phyloP scores from a whole-genome alignment of 2,329 filamentous ascomycete genomes.

The Botrytis squamosa region DNA sequence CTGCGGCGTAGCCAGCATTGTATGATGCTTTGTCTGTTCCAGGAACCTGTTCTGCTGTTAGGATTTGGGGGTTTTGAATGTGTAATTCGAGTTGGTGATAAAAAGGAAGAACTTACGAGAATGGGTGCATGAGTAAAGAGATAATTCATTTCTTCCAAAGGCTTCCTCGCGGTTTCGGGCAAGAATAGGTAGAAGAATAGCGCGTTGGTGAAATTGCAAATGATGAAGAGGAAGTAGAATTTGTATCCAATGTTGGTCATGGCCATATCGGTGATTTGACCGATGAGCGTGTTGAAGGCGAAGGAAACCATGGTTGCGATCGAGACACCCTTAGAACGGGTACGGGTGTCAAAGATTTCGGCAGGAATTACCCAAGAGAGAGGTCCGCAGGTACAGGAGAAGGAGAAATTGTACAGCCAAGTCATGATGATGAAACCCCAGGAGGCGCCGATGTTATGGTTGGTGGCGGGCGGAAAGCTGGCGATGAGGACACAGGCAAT shows the following conservation, averaged over 20 bases:
- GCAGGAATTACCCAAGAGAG: slow-evolving; percentile 50
- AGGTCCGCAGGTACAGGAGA: slow-evolving; percentile 69
- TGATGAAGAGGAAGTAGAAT: slow-evolving; percentile 57
- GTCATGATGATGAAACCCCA: slow-evolving; percentile 70
- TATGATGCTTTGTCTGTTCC: slow-evolving; percentile 55
- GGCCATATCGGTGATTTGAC: slow-evolving; percentile 62
- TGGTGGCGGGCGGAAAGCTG: slow-evolving; percentile 58
- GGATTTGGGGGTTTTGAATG: neutral
- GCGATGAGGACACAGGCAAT: slow-evolving; percentile 57
- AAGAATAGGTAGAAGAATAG: slow-evolving; percentile 67
- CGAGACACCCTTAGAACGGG: slow-evolving; percentile 70
- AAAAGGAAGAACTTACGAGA: slow-evolving; percentile 43
- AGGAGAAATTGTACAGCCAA: slow-evolving; percentile 79
- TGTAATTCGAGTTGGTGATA: neutral
- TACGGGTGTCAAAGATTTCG: slow-evolving; percentile 76
- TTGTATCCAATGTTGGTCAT: slow-evolving; percentile 48
- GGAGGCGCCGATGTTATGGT: slow-evolving; percentile 52
- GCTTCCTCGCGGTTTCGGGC: slow-evolving; percentile 63
- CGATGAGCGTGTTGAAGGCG: slow-evolving; percentile 76
- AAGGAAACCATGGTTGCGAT: slow-evolving; percentile 72
- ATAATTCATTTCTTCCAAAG: slow-evolving; percentile 53
- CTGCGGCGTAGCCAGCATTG: slow-evolving; percentile 45
- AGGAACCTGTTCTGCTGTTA: slow-evolving; percentile 42
- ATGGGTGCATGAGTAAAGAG: slow-evolving; percentile 51
- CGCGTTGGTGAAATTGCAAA: slow-evolving; percentile 68